Conservation (phyloP, 2,329 filamentous ascomycete species). For the Scedosporium aurantiacum region DNA sequence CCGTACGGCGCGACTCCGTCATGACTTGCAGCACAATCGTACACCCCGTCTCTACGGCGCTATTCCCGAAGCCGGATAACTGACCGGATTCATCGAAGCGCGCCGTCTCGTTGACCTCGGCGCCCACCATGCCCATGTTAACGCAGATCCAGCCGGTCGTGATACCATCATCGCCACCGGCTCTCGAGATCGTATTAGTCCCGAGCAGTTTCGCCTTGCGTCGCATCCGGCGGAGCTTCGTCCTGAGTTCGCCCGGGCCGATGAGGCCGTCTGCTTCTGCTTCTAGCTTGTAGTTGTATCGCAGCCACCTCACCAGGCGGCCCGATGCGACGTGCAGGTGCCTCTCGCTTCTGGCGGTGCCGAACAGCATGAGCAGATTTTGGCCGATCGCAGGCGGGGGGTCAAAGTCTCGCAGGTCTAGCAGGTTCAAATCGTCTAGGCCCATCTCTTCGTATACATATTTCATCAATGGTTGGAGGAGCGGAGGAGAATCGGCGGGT, state of each 20-base stretch:
- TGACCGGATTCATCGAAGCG: slow-evolving; percentile 38
- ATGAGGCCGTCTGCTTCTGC: slow-evolving; percentile 81
- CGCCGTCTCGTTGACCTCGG: slow-evolving; percentile 32
- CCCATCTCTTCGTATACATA: slow-evolving; percentile 78
- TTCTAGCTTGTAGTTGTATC: slow-evolving; percentile 57
- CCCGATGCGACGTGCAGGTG: slow-evolving; percentile 88
- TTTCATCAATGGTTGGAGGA: slow-evolving; percentile 62
- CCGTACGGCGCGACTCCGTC: slow-evolving; percentile 39
- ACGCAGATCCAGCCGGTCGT: slow-evolving; percentile 95
- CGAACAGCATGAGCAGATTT: slow-evolving; percentile 85
- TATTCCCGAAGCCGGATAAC: slow-evolving; percentile 65
- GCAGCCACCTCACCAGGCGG: slow-evolving; percentile 77
- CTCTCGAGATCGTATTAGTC: slow-evolving; percentile 53
- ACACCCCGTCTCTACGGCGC: slow-evolving; percentile 30
- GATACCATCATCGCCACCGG: slow-evolving; percentile 69
- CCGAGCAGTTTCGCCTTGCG: slow-evolving; percentile 74
- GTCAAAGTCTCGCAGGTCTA: slow-evolving; percentile 76
- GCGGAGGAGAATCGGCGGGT: slow-evolving; percentile 57
- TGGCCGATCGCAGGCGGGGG: slow-evolving; percentile 79
- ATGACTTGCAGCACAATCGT: slow-evolving; percentile 48
- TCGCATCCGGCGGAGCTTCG: slow-evolving; percentile 69
- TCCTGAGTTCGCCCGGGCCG: slow-evolving; percentile 82
- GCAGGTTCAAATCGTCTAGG: slow-evolving; percentile 65
- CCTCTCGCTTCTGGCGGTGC: slow-evolving; percentile 81
- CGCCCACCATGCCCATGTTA: slow-evolving; percentile 64